Conservation (phyloP, 768 basidiomycete species). For the Lentinula raphanica region DNA sequence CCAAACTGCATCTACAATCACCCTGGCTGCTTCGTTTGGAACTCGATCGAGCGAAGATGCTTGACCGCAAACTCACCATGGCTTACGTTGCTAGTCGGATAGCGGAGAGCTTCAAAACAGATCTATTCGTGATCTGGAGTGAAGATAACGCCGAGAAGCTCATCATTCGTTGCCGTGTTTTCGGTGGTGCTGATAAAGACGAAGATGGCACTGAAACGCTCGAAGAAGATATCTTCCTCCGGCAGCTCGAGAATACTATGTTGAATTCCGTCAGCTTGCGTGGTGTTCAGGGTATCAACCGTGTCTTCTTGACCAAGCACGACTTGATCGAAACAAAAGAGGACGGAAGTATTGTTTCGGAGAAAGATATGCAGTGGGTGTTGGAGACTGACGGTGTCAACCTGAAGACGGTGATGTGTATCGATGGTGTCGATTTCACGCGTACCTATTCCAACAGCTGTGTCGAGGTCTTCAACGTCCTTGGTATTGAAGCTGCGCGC, state of each 20-base stretch:
- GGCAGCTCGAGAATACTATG: slow-evolving; percentile 95
- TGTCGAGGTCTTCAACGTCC: slow-evolving; percentile 87
- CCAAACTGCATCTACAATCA: slow-evolving; percentile 86
- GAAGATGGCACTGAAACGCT: slow-evolving; percentile 69
- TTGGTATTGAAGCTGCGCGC: slow-evolving; percentile 96
- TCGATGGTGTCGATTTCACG: slow-evolving; percentile 90
- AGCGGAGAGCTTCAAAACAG: slow-evolving; percentile 90
- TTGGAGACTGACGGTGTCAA: slow-evolving; percentile 97
- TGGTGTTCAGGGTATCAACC: slow-evolving; percentile 84
- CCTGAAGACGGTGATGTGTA: slow-evolving; percentile 89
- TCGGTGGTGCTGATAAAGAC: slow-evolving; percentile 80
- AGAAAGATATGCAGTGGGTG: slow-evolving; percentile 85
- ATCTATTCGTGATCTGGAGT: slow-evolving; percentile 97
- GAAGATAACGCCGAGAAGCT: slow-evolving; percentile 99
- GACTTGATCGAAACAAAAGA: slow-evolving; percentile 64
- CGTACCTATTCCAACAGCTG: slow-evolving; percentile 97
- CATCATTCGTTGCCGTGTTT: slow-evolving; percentile 91
- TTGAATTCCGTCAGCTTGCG: slow-evolving; percentile 91
- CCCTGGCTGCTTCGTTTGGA: slow-evolving; percentile 97
- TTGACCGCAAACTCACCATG: slow-evolving; percentile 95
- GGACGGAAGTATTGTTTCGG: slow-evolving; percentile 61
- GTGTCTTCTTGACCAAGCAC: slow-evolving; percentile 90
- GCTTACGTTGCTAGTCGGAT: slow-evolving; percentile 90
- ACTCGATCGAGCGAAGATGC: slow-evolving; percentile 95
- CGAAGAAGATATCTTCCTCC: slow-evolving; percentile 94